Conservation (phyloP, 2,329 filamentous ascomycete species). For the Diaporthe citriasiana region DNA sequence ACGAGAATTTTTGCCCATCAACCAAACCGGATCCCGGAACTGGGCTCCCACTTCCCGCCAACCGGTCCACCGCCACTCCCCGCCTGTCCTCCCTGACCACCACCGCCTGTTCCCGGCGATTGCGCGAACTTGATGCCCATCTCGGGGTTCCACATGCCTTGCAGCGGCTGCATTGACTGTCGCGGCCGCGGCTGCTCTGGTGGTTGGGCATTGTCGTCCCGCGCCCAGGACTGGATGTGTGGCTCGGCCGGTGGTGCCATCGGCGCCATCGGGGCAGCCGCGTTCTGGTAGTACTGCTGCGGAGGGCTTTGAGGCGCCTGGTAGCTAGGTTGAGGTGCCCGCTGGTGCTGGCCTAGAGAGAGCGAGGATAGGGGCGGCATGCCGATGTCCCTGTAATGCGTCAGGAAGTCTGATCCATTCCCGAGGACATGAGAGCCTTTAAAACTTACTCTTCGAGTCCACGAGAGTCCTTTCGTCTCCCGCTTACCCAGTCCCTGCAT, state of each 20-base stretch:
- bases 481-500: slow-evolving; percentile 83
- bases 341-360: slow-evolving; percentile 52
- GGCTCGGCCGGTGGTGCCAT: slow-evolving; percentile 57
- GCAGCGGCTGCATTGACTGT: slow-evolving; percentile 58
- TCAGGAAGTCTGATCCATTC: slow-evolving; percentile 33
- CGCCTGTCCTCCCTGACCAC: slow-evolving; percentile 31
- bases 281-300: slow-evolving; percentile 49
- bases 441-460: slow-evolving; percentile 78
- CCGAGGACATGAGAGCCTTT: slow-evolving; percentile 19
- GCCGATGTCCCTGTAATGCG: slow-evolving; percentile 59
- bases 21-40: slow-evolving; percentile 69
- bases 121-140: slow-evolving; percentile 84
- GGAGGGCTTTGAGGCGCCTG: slow-evolving; percentile 43
- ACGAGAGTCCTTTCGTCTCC: slow-evolving; percentile 84
- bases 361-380: slow-evolving; percentile 66
- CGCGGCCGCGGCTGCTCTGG: slow-evolving; percentile 69
- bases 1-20: slow-evolving; percentile 44
- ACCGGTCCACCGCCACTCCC: slow-evolving; percentile 43
- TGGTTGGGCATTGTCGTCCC: slow-evolving; percentile 59
- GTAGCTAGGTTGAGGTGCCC: slow-evolving; percentile 44
- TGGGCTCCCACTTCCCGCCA: slow-evolving; percentile 71
- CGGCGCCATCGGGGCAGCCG: slow-evolving; percentile 45
- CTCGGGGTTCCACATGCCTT: slow-evolving; percentile 81
- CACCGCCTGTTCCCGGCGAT: slow-evolving; percentile 48
- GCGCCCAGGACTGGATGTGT: slow-evolving; percentile 71